Conservation (phyloP, 2,329 filamentous ascomycete genomes). For the Monosporascus sp. region DNA sequence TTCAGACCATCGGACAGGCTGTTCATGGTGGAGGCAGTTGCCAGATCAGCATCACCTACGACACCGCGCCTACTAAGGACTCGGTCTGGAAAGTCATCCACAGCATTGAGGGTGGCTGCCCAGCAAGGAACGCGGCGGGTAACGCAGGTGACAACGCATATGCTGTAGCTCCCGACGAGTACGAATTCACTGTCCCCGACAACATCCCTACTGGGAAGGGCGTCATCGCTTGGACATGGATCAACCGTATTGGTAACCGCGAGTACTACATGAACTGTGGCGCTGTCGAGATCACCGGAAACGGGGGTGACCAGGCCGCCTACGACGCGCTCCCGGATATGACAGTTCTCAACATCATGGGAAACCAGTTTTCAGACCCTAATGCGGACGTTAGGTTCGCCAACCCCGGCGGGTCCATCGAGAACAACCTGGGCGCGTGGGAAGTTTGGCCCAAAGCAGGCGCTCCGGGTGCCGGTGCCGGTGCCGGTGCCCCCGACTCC, state of each 20-base stretch:
- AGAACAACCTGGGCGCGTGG: conserved; percentile 36
- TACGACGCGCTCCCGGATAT: conserved; percentile 64
- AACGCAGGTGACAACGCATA: conserved; percentile 50
- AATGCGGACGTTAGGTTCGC: too few species aligned
- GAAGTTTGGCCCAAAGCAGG: conserved; percentile 22
- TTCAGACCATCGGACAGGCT: conserved; percentile 66
- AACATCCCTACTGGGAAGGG: conserved; percentile 71
- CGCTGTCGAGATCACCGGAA: conserved; percentile 60
- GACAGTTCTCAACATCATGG: conserved; percentile 72
- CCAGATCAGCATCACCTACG: conserved; percentile 81
- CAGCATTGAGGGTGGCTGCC: conserved; percentile 82
- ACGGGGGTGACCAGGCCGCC: conserved; percentile 42
- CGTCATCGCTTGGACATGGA: conserved; percentile 88
- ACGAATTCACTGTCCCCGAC: conserved; percentile 66
- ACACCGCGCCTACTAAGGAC: conserved; percentile 58
- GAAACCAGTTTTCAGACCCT: too few species aligned
- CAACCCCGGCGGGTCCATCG: conserved; percentile 55
- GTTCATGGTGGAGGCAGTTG: conserved; percentile 90
- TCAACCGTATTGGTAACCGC: conserved; percentile 86
- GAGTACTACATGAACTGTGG: conserved; percentile 99
- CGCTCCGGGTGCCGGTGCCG: conserved; percentile 19
- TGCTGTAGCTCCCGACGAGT: conserved; percentile 46
- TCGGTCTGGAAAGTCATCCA: conserved; percentile 85
- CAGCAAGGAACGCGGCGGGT: conserved; percentile 49
- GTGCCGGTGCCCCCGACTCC: conserved; percentile 10